These are phyloP conservation scores for Boletus rubescentipes DNA, from an alignment of 768 basidiomycete species.

Conservation along the genomic window DNA sequence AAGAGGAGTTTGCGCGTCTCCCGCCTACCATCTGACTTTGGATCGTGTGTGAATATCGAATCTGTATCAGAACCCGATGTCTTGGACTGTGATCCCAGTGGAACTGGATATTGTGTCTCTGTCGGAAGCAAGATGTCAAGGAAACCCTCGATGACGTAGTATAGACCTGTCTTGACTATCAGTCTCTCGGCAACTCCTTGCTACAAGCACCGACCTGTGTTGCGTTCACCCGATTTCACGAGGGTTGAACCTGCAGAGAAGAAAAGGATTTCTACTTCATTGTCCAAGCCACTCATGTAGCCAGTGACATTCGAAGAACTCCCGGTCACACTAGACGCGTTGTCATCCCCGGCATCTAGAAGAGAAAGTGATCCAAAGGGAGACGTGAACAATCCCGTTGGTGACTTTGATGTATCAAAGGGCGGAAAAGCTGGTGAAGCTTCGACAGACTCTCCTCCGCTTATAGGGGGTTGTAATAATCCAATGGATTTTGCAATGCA, in stretches of 20 bases:
- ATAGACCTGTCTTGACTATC: conserved; percentile 53
- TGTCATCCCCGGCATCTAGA: conserved; percentile 69
- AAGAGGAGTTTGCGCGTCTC: conserved; percentile 72
- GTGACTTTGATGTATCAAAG: conserved; percentile 37
- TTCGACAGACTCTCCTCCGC: conserved; percentile 62
- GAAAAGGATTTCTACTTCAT: conserved; percentile 94
- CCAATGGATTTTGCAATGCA: conserved; percentile 98
- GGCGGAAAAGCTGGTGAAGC: conserved; percentile 64
- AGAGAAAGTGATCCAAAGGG: conserved; percentile 76
- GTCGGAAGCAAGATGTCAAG: conserved; percentile 82
- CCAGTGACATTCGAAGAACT: conserved; percentile 49
- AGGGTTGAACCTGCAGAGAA: conserved; percentile 85
- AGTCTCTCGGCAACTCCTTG: background rate
- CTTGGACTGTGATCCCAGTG: conserved; percentile 17
- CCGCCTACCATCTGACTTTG: conserved; percentile 30
- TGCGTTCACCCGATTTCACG: conserved; percentile 86
- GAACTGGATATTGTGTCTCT: conserved; percentile 10
- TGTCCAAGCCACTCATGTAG: conserved; percentile 84
- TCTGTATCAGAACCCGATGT: conserved; percentile 34
- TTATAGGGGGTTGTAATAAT: conserved; percentile 81
- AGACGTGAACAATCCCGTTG: conserved; percentile 47
- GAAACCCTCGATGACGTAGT: conserved; percentile 96
- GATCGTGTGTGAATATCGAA: conserved; percentile 35
- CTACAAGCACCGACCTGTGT: conserved; percentile 58
- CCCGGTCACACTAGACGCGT: conserved; percentile 61